Base-by-base conservation (phyloP, 208 protist species). In the Crithidia thermophila region DNA sequence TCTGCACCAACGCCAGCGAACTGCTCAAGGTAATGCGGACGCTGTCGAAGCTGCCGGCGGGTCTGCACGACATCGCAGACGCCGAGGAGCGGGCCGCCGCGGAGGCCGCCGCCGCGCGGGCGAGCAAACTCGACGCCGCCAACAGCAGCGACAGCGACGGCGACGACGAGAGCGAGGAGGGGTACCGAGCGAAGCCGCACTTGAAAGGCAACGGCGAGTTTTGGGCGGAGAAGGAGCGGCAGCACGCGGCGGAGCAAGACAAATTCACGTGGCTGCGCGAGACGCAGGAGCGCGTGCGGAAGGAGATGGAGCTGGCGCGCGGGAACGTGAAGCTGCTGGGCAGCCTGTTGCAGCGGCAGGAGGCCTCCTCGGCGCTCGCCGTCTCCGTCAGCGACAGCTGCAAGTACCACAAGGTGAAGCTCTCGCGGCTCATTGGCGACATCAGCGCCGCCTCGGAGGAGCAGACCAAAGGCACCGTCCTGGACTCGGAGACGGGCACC, bases 351-450 rank as follows among this genome's bases (percentile, higher is more conserved):
- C 68, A 75, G 40, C 86, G 84, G 40, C 20, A 71, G 14, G 82
- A 90, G 31, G 62, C 70, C 20, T 73, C 56, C 30, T 70, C 77
- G 0, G 67, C 75, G 5, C 69, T 91, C 34, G 77, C 77, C 28
- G 75, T 83, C 21, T 94, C 88, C 14, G 75, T 90, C 9, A 65
- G 30, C 13, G 88, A 90, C 46, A 94, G 88, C 72, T 90, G 84
- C 69, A 75, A 69, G 47, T 93, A 90, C 50, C 80, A 90, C 65
- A 85, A 88, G 56, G 72, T 73, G 36, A 90, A 87, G 67, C 71
- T 93, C 5, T 68, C 62, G 14, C 75, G 75, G 11, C 55, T 87
- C 8, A 64, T 86, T 23, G 84, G 52, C 1, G 64, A 76, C 28
- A 31, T 87, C 45, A 60, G 65, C 30, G 55, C 59, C 14, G 61